Base-by-base conservation (phyloP, 2,329 filamentous ascomycete genomes). In the Colletotrichum filicis region DNA sequence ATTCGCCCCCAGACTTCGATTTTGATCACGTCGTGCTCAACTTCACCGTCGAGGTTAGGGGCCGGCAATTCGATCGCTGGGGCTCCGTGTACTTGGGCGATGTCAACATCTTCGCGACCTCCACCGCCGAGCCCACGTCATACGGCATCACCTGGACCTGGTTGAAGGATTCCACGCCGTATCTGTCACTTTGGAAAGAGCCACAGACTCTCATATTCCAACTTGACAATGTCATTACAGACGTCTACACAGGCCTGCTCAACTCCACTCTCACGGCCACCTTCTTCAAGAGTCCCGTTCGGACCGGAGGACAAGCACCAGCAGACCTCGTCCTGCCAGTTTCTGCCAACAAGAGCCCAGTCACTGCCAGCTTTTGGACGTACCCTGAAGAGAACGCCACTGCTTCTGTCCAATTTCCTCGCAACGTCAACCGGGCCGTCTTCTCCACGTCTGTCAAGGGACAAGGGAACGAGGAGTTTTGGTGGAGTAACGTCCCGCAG, bases 11-110 rank as follows among this genome's bases (percentile, higher is more conserved):
- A 1, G 78, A 82, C 30, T 94, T 92, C 80, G 82, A 87, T 12
- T 97, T 96, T 83, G 92, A 95, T 78, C 88, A 91, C 42, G 92
- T 95, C 19, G 88, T 90, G n/a, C 90, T 97, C 81, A 95, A 95
- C 78, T 89, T 97, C 75, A 95, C 93, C 0, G 92, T 94, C 12
- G 89, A 89, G 0, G 93, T 92, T 6, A 84, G 85, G 73, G 94
- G 94, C 0, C 87, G 89, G 2, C 94, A 97, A 77, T 96, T 89
- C 81, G 94, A 97, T 79, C 89, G 94, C 46, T 86, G 96, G 11
- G 94, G 91, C 4, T 82, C 92, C 35, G 92, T 97, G 87, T 97
- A 92, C 77, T 86, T 97, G 35, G 91, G 90, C 53, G 92, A 95
- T 79, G 90, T 89, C 9, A 94, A 97, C 80, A 87, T 97, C 16